phyloP scores from a whole-genome alignment of 495 filamentous ascomycete genomes.

The Tuber microsphaerosporum region DNA sequence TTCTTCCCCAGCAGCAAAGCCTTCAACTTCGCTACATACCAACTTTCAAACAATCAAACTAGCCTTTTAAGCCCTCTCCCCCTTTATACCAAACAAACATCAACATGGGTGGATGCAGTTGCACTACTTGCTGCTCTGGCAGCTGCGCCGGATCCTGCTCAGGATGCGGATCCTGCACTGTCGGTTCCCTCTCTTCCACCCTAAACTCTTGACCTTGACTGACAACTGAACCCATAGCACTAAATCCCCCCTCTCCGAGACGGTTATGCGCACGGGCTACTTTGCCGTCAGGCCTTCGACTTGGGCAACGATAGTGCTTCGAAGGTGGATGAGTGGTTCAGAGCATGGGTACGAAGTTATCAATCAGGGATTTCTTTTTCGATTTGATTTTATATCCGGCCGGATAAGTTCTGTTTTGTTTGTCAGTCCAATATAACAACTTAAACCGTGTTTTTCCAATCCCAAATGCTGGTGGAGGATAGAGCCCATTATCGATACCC shows the following conservation, averaged over 20 bases:
- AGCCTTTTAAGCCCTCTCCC: not conserved
- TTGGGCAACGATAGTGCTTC: not conserved
- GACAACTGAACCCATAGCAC: conserved; percentile 8
- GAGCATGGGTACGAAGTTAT: not conserved
- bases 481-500: not conserved
- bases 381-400: not conserved
- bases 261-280: not conserved
- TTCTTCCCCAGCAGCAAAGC: conserved; percentile 8
- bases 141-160: not conserved
- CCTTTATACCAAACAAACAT: conserved; percentile 1
- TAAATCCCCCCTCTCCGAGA: conserved; percentile 9
- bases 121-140: not conserved
- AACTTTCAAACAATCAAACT: conserved; percentile 13
- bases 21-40: conserved; percentile 3
- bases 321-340: not conserved
- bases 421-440: conserved; percentile 1
- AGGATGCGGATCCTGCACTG: conserved; percentile 7
- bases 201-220: not conserved
- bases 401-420: conserved; percentile 2
- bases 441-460: not conserved
- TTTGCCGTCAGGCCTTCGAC: conserved; percentile 3
- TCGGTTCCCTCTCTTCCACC: conserved; percentile 1
- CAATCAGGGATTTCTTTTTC: not conserved
- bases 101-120: conserved; percentile 26
- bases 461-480: not conserved